Evolutionary conservation across 2,329 filamentous ascomycete genomes (phyloP).

Genomic region (Myriosclerotinia scirpicola): DNA sequence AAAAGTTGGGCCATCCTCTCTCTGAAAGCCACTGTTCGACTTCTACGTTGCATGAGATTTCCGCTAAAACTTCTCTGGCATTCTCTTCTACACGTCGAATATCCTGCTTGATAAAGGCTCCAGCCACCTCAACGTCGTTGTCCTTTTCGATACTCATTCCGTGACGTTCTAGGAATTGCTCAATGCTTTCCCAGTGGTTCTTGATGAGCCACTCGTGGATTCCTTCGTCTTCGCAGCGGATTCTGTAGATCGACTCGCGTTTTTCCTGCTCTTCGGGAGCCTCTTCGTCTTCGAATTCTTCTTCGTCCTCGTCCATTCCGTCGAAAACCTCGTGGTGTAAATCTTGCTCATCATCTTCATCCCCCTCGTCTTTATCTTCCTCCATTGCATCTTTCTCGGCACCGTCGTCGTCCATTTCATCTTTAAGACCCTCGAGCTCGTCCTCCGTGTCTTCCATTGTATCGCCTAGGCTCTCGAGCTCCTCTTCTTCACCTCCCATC

Average conservation of each 20-base stretch:
- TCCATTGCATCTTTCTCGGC: background rate
- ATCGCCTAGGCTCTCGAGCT: background rate
- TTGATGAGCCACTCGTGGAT: constrained; percentile 4
- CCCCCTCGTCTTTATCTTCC: background rate
- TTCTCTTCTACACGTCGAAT: background rate
- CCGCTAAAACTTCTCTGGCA: constrained; percentile 40
- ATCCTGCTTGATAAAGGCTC: background rate
- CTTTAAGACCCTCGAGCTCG: background rate
- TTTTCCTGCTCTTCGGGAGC: background rate
- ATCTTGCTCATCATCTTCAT: no score
- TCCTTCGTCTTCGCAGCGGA: constrained; percentile 1
- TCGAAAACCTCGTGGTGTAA: background rate
- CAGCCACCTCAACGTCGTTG: background rate
- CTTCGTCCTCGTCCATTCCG: background rate
- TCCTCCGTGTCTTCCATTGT: background rate
- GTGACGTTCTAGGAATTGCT: background rate
- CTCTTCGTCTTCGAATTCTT: background rate
- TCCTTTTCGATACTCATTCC: background rate
- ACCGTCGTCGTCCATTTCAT: background rate
- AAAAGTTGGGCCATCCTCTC: background rate
- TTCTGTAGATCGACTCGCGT: background rate
- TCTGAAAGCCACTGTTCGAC: background rate
- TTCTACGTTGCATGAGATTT: background rate
- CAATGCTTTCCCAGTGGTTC: background rate
- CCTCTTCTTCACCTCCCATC: no score